A percentile compares a stretch with the other conserved stretches of the same genome.
Evolutionary conservation across 306 rosid genomes (phyloP).

Genomic region (Malus domestica): ASM211411v1 NC_041799.1:40137001-40137500

Average conservation of each 20-base stretch:
- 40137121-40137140: accelerated
- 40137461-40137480: background rate
- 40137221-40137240: too few relatives aligned
- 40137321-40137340: too few relatives aligned
- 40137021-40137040: background rate
- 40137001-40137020: background rate
- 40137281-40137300: background rate
- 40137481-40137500: background rate
- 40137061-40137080: background rate
- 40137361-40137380: background rate
- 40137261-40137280: background rate
- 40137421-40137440: background rate
- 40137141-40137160: too few relatives aligned
- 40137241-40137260: too few relatives aligned
- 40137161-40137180: too few relatives aligned
- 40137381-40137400: background rate
- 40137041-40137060: background rate
- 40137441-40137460: background rate
- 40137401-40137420: background rate
- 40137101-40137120: too few relatives aligned
- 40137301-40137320: too few relatives aligned
- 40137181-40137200: accelerated
- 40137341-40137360: too few relatives aligned
- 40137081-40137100: background rate
- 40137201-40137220: accelerated